Evolutionary conservation across 345 rosid species (phyloP).

Genomic region (Gossypium herbaceum): DNA sequence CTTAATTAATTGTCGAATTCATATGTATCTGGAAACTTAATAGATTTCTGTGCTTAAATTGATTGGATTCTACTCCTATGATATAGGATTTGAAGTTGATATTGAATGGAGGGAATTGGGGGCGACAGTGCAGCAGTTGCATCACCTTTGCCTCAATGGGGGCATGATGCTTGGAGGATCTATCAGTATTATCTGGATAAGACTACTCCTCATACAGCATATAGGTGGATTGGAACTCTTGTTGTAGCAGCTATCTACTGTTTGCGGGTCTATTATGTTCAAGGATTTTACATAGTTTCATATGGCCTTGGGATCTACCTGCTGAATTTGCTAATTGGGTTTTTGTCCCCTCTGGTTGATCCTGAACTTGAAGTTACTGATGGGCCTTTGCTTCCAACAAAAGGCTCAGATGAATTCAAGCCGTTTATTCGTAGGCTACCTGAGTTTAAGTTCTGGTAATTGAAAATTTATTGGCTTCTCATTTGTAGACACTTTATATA

Average conservation of each 20-base stretch:
- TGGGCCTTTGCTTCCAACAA: conserved; percentile 81
- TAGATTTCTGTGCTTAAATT: conserved; percentile 1
- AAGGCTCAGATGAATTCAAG: conserved; percentile 95
- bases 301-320: conserved; percentile 93
- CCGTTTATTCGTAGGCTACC: conserved; percentile 96
- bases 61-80: conserved; percentile 15
- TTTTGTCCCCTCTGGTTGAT: conserved; percentile 88
- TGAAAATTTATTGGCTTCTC: background rate
- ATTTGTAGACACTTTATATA: background rate
- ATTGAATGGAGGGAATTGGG: conserved; percentile 73
- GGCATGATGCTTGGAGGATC: conserved; percentile 64
- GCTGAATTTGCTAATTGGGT: conserved; percentile 85
- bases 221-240: conserved; percentile 85
- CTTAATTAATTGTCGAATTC: background rate
- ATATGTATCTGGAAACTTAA: background rate
- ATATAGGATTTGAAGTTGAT: conserved; percentile 28
- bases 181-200: conserved; percentile 90
- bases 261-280: conserved; percentile 66
- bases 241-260: conserved; percentile 46
- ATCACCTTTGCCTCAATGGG: conserved; percentile 69
- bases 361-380: conserved; percentile 73
- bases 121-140: conserved; percentile 50
- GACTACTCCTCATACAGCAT: conserved; percentile 68
- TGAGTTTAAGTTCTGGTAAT: conserved; percentile 96
- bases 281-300: conserved; percentile 84